Percentiles rank a stretch among this genome's conserved stretches.
Evolutionary conservation across 2,329 filamentous ascomycete genomes (phyloP).

Genomic region (Fusarium caatingaense): DNA sequence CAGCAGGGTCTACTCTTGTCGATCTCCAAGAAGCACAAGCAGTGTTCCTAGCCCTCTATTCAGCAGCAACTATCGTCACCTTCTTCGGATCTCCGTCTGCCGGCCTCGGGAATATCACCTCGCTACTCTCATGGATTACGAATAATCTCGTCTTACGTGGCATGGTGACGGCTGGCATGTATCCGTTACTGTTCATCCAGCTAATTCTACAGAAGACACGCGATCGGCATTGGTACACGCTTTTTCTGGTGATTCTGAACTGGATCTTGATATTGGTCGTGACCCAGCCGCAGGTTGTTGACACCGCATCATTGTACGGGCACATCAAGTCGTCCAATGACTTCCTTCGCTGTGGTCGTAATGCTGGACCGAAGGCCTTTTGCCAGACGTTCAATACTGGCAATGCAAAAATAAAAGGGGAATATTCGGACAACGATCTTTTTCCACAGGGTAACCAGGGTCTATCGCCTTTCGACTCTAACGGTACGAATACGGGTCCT

Average conservation of each 20-base stretch:
- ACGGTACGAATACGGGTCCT: fast-evolving
- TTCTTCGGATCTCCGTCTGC: not conserved
- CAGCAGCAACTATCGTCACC: not conserved
- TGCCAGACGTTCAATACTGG: not conserved
- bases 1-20: not conserved
- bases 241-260: not conserved
- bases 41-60: not conserved
- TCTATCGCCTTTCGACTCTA: not conserved
- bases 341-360: not conserved
- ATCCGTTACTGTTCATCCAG: not conserved
- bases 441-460: not conserved
- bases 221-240: not conserved
- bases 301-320: not conserved
- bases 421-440: not conserved
- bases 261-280: not conserved
- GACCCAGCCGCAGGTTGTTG: not conserved
- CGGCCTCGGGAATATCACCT: not conserved
- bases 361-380: not conserved
- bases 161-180: not conserved
- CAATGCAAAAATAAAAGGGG: not conserved
- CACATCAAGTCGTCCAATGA: not conserved
- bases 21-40: slow-evolving; percentile 25
- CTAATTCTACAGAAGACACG: not conserved
- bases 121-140: not conserved
- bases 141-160: not conserved